Evolutionary conservation across 768 basidiomycete species (phyloP).

Genomic region (Leccinum subtestaceum): DNA sequence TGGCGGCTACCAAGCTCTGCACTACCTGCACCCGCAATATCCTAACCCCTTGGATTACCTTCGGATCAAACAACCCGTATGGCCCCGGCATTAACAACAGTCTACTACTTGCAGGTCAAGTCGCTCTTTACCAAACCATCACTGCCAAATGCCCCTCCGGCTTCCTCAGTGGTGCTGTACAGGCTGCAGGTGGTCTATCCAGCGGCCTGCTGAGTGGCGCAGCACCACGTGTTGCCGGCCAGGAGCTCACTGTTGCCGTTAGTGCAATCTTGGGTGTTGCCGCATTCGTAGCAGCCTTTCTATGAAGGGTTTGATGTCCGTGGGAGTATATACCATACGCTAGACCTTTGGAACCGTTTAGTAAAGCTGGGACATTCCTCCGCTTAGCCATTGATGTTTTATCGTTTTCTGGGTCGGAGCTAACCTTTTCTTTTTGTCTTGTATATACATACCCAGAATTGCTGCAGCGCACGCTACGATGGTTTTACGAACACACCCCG

Average conservation of each 20-base stretch:
- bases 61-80: slow-evolving; percentile 70
- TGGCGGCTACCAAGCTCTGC: slow-evolving; percentile 62
- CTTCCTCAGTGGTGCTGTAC: slow-evolving; percentile 67
- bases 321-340: slow-evolving; percentile 20
- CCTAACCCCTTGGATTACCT: slow-evolving; percentile 73
- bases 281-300: slow-evolving; percentile 31
- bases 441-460: slow-evolving; percentile 27
- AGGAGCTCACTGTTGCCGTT: slow-evolving; percentile 29
- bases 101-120: slow-evolving; percentile 63
- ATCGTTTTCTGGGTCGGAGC: slow-evolving; percentile 7
- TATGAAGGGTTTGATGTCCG: slow-evolving; percentile 15
- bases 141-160: slow-evolving; percentile 59
- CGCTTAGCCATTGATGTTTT: slow-evolving; percentile 11
- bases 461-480: slow-evolving; percentile 4
- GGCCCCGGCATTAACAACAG: slow-evolving; percentile 69
- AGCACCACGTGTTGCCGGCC: slow-evolving; percentile 24
- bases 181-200: slow-evolving; percentile 64
- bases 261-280: slow-evolving; percentile 34
- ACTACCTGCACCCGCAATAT: slow-evolving; percentile 76
- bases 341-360: slow-evolving; percentile 19
- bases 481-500: background rate
- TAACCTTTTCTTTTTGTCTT: slow-evolving; percentile 13
- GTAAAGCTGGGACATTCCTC: slow-evolving; percentile 22
- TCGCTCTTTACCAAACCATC: slow-evolving; percentile 61
- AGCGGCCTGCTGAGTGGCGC: slow-evolving; percentile 33